Evolutionary conservation across 179 eudicot genomes (phyloP).

Genomic region (Gypsophila paniculata): DNA sequence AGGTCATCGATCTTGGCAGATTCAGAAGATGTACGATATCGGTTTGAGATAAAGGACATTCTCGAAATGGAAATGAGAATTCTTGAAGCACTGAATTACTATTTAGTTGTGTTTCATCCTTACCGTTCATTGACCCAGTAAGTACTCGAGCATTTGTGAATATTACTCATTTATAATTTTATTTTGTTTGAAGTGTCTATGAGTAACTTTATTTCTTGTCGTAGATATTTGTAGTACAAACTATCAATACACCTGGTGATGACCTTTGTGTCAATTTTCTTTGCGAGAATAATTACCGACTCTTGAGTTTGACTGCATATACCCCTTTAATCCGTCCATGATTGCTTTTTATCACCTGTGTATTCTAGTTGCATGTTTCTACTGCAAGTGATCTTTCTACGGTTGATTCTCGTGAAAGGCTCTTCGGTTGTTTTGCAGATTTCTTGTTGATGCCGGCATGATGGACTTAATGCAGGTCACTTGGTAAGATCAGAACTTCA

Average conservation of each 20-base stretch:
- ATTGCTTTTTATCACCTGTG: too few relatives aligned
- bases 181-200: too few relatives aligned
- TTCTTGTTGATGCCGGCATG: conserved; percentile 95
- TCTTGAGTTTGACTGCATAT: too few relatives aligned
- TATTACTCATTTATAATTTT: too few relatives aligned
- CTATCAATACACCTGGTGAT: too few relatives aligned
- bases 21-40: conserved; percentile 57
- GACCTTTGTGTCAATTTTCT: too few relatives aligned
- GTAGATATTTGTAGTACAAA: too few relatives aligned
- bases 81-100: conserved; percentile 88
- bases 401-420: neutral
- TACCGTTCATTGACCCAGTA: conserved; percentile 78
- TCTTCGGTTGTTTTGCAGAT: conserved; percentile 37
- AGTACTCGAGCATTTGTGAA: conserved; percentile 25
- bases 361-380: too few relatives aligned
- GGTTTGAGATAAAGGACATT: conserved; percentile 46
- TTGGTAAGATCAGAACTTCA: conserved; percentile 51
- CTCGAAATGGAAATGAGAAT: conserved; percentile 47
- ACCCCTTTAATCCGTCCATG: too few relatives aligned
- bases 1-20: conserved; percentile 38
- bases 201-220: too few relatives aligned
- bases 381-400: too few relatives aligned
- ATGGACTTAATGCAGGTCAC: conserved; percentile 73
- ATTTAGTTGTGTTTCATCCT: conserved; percentile 87
- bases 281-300: too few relatives aligned